phyloP scores from a whole-genome alignment of 345 rosid genomes.

The Rhizophora apiculata region DNA sequence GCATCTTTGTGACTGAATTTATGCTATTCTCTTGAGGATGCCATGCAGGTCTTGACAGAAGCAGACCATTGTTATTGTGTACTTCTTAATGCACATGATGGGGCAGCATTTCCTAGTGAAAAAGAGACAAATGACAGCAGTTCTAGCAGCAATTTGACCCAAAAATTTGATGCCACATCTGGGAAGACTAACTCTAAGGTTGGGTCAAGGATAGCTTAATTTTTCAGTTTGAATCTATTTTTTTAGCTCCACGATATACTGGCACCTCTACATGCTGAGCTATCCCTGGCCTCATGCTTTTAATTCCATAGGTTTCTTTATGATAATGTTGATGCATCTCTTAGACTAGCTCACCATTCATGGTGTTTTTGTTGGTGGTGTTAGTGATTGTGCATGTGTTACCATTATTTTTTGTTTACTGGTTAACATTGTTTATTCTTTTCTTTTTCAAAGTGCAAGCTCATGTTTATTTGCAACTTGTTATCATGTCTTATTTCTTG shows the following conservation, averaged over 20 bases:
- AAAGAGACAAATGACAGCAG: constrained; percentile 42
- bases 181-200: constrained; percentile 68
- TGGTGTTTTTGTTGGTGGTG: neutral
- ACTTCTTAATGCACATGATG: constrained; percentile 86
- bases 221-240: constrained; percentile 12
- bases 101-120: constrained; percentile 83
- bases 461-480: neutral
- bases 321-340: neutral
- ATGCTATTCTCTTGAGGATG: neutral
- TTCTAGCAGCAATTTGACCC: constrained; percentile 39
- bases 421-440: too few relatives aligned
- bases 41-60: constrained; percentile 72
- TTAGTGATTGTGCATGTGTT: too few relatives aligned
- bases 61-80: constrained; percentile 91
- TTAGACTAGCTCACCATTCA: neutral
- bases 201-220: constrained; percentile 14
- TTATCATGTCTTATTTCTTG: neutral
- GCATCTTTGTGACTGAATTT: neutral
- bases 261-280: neutral
- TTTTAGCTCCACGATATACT: constrained; percentile 6
- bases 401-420: too few relatives aligned
- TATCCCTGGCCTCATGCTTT: neutral
- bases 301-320: neutral
- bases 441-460: neutral
- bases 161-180: constrained; percentile 30